phyloP scores from a whole-genome alignment of 257 asterid genomes.

The Solanum paucissectum region DNA sequence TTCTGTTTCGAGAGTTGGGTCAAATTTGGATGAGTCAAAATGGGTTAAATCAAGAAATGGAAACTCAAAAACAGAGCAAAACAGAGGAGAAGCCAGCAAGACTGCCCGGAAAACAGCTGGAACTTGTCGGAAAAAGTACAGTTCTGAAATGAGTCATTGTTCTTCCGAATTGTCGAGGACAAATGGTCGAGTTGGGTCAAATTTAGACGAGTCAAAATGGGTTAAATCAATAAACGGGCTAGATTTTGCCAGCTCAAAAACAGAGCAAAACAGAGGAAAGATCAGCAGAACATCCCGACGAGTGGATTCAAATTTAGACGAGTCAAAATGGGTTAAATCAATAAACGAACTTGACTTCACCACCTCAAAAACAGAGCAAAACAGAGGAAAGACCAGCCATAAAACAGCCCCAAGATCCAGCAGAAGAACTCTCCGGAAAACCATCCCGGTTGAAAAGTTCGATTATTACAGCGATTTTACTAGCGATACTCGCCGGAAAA shows the following conservation, averaged over 20 bases:
- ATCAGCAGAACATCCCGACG: not conserved
- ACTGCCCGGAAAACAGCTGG: not conserved
- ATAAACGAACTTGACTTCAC: not conserved
- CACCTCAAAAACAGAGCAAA: not conserved
- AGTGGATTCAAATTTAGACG: not conserved
- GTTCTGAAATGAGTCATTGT: slow-evolving; percentile 13
- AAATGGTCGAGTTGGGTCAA: not conserved
- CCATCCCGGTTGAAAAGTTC: not conserved
- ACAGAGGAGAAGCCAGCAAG: not conserved
- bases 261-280: not conserved
- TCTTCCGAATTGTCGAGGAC: slow-evolving; percentile 6
- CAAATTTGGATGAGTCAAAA: not conserved
- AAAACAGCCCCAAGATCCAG: not conserved
- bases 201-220: not conserved
- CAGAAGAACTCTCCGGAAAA: not conserved
- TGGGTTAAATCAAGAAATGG: not conserved
- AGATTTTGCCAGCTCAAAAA: not conserved
- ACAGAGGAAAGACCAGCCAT: not conserved
- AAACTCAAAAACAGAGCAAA: not conserved
- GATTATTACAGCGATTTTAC: slow-evolving; percentile 7
- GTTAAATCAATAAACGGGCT: not conserved
- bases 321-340: not conserved
- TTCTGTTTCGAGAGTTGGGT: not conserved
- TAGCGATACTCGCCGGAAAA: not conserved
- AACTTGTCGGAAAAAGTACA: not conserved